These are phyloP conservation scores for Cyberlindnera mrakii DNA, from an alignment of 805 yeast species.

Conservation along the genomic window DNA sequence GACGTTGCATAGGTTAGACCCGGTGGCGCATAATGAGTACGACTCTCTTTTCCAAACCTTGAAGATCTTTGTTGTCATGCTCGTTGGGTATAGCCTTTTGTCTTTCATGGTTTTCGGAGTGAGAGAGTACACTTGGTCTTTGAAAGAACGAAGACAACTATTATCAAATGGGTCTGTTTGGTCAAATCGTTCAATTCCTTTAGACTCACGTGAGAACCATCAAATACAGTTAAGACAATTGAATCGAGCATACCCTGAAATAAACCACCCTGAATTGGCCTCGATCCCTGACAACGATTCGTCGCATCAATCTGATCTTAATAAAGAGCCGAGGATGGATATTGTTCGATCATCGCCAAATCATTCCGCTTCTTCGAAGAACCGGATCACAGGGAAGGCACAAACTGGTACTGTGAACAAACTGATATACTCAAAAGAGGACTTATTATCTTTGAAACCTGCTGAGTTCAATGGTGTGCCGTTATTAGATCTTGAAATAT, in stretches of 20 bases:
- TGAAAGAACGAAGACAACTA: slow-evolving; percentile 13
- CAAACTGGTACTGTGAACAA: background rate
- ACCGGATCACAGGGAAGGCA: background rate
- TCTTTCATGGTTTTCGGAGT: slow-evolving; percentile 20
- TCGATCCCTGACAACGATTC: too few species aligned
- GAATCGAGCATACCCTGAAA: slow-evolving; percentile 19
- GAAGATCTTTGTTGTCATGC: slow-evolving; percentile 19
- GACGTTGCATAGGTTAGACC: slow-evolving; percentile 9
- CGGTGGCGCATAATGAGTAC: slow-evolving; percentile 10
- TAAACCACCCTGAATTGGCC: background rate
- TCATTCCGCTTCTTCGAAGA: background rate
- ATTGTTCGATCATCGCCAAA: slow-evolving; percentile 9
- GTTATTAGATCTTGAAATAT: slow-evolving; percentile 1
- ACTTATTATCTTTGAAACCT: slow-evolving; percentile 15
- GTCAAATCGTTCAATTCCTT: slow-evolving; percentile 12
- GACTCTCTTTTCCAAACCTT: slow-evolving; percentile 22
- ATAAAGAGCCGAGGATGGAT: slow-evolving; percentile 3
- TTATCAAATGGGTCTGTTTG: slow-evolving; percentile 16
- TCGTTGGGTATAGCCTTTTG: slow-evolving; percentile 12
- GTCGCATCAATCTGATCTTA: too few species aligned
- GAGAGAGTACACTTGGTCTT: slow-evolving; percentile 24
- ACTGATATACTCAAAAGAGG: slow-evolving; percentile 13
- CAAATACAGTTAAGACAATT: background rate
- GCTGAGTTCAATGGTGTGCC: slow-evolving; percentile 14
- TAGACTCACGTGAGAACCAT: background rate